Conservation (phyloP, 2,329 filamentous ascomycete genomes). For the Phaeomoniella chlamydospora region DNA sequence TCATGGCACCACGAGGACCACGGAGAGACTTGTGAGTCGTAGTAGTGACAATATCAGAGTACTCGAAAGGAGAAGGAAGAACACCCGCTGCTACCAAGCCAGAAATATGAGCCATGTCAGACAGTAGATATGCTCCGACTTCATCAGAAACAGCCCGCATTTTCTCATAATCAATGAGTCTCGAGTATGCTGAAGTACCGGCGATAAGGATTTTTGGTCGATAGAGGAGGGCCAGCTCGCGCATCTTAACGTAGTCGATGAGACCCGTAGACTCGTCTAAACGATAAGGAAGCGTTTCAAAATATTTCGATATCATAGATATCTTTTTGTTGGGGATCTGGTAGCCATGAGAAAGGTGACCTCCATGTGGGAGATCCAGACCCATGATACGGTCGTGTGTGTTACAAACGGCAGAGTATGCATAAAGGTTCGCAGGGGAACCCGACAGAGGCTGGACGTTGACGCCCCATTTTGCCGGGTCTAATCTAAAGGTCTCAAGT, state of each 20-base stretch:
- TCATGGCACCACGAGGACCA: conserved; percentile 90
- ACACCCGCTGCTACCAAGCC: conserved; percentile 86
- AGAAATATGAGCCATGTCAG: conserved; percentile 96
- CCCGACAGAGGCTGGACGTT: conserved; percentile 90
- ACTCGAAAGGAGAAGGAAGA: conserved; percentile 74
- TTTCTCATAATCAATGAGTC: conserved; percentile 84
- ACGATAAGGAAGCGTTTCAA: conserved; percentile 92
- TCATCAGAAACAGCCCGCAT: conserved; percentile 88
- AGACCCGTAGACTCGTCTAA: conserved; percentile 79
- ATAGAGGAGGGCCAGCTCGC: conserved; percentile 76
- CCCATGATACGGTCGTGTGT: conserved; percentile 95
- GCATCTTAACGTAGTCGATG: conserved; percentile 88
- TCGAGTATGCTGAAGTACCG: conserved; percentile 89
- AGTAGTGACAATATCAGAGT: conserved; percentile 90
- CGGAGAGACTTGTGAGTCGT: conserved; percentile 96
- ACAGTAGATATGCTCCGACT: conserved; percentile 79
- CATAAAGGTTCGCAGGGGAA: conserved; percentile 91
- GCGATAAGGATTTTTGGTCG: conserved; percentile 92
- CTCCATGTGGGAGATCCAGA: conserved; percentile 88
- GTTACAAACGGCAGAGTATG: conserved; percentile 88
- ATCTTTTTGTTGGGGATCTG: conserved; percentile 91
- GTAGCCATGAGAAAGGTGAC: conserved; percentile 92
- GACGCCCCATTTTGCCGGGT: conserved; percentile 87
- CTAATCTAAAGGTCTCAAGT: conserved; percentile 77
- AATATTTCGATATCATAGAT: conserved; percentile 97